Base-by-base conservation (phyloP, 2,329 filamentous ascomycete genomes). In the Esteya vermicola region DNA sequence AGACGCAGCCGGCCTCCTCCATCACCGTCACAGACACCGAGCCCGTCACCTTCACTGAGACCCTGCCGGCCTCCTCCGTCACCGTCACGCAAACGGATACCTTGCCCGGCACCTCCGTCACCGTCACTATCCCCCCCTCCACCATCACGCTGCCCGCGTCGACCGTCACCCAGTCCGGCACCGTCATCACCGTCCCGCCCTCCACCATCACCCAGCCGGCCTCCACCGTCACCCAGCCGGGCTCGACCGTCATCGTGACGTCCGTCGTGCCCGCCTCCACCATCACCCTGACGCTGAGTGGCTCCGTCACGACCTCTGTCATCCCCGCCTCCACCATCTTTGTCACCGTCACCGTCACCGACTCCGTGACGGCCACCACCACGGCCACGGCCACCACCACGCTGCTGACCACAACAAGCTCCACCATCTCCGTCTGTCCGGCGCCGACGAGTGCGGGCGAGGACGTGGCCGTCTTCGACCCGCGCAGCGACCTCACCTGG, bases 401-500 rank as follows among this genome's bases (percentile, higher is more conserved):
- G n/a, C n/a, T n/a, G n/a, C n/a, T 59, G 12, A 51, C 56, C 3
- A 56, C 57, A 0, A 57, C 57, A 4, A 42, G 59, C 21, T 57
- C 57, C 4, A 48, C 48, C 1, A 44, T 65, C 9, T 60, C 57
- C 3, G 26, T 31, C n/a, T 75, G 71, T 43, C 54, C 67, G 4
- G 53, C 56, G 2, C 66, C 68, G 3, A 63, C 64, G 3, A 40
- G 39, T 18, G 33, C 54, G 28, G 41, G 52, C 36, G 26, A 43
- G 25, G 34, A 27, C 21, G 26, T 45, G 9, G 31, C 49, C 12
- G 45, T 53, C 2, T 56, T 64, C 13, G 42, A 58, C 31, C 49
- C 54, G 5, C 48, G 48, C 16, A 65, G 65, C 2, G 48, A 70
- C 39, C 56, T 55, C 30, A 70, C 68, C 1, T 75, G 65, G 59